Base-by-base conservation (phyloP, 306 rosid species). In the Cotoneaster glaucophyllus region DNA sequence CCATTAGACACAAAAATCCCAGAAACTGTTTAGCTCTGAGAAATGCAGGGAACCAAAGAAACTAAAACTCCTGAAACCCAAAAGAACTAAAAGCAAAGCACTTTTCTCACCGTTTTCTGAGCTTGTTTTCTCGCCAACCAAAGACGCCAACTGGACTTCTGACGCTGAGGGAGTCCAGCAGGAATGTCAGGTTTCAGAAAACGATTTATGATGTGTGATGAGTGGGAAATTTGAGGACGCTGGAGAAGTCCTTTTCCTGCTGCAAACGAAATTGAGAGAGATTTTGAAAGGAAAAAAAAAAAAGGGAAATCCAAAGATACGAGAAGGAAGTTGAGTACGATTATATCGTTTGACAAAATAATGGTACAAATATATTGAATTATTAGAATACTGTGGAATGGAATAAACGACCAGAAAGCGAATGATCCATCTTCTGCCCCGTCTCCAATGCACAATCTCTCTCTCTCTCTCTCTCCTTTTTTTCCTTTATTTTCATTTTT, bases 341-440 rank as follows among this genome's bases (percentile, higher is more conserved):
- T 19, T 59, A 43, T 68, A 41, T 59, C 77, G 29, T 31, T 24
- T 34, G 21, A 19, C 63, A 59, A 10, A 73, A 73, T 73, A 73
- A 73, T 73, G 77, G 48, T 44, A 8, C 6, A 61, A 62, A 62
- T 62, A 74, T 74, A 70, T 28, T 44, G 44, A 39, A 67, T 67
- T 14, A 41, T 41, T 67, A n/a, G 28, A 45, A 74, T 25, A 25
- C 26, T 12, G 61, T 63, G 70, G 70, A 74, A 21, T 11, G 54
- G 66, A 72, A 39, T 72, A 58, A 32, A 39, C 56, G 67, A 57
- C 37, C 76, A 15, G 39, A 57, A 57, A 72, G 67, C 15, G 29
- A 28, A 25, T 45, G 59, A 24, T 74, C 73, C 69, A 73, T 43
- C n/a, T 39, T 15, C 39, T 0, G 11, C 12, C 39, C 39, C 8